phyloP scores from a whole-genome alignment of 257 asterid species.

The Ilex aquifolium region DNA sequence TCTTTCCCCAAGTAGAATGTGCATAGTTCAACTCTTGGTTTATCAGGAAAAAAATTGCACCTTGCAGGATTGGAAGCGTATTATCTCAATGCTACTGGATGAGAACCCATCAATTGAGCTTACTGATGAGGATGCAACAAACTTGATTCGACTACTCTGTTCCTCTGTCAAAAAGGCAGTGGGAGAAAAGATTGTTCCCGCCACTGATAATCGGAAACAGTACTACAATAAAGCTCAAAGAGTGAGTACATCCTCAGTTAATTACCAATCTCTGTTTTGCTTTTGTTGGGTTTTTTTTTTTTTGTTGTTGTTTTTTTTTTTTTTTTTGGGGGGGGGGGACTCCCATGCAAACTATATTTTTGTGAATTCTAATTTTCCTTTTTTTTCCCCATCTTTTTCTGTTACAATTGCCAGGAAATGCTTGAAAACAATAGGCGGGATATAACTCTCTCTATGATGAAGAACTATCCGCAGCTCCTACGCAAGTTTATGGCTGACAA shows the following conservation, averaged over 20 bases:
- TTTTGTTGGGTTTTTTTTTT: slow-evolving; percentile 3
- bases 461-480: slow-evolving; percentile 73
- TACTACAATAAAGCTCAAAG: slow-evolving; percentile 72
- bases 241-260: slow-evolving; percentile 31
- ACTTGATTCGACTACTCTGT: slow-evolving; percentile 80
- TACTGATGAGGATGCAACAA: slow-evolving; percentile 79
- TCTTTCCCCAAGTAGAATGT: background rate
- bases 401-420: slow-evolving; percentile 48
- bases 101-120: slow-evolving; percentile 74
- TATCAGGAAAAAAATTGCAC: background rate
- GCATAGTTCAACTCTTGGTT: background rate
- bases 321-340: background rate
- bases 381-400: slow-evolving; percentile 13
- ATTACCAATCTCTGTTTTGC: slow-evolving; percentile 7
- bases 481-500: slow-evolving; percentile 88
- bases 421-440: slow-evolving; percentile 61
- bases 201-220: slow-evolving; percentile 74
- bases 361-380: background rate
- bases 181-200: slow-evolving; percentile 93
- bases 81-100: slow-evolving; percentile 76
- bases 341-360: background rate
- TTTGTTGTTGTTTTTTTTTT: background rate
- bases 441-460: slow-evolving; percentile 84
- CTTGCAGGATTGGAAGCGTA: slow-evolving; percentile 93
- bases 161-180: slow-evolving; percentile 92